phyloP scores from a whole-genome alignment of 176 grass and related monocot genomes.

The Phyllostachys edulis region DNA sequence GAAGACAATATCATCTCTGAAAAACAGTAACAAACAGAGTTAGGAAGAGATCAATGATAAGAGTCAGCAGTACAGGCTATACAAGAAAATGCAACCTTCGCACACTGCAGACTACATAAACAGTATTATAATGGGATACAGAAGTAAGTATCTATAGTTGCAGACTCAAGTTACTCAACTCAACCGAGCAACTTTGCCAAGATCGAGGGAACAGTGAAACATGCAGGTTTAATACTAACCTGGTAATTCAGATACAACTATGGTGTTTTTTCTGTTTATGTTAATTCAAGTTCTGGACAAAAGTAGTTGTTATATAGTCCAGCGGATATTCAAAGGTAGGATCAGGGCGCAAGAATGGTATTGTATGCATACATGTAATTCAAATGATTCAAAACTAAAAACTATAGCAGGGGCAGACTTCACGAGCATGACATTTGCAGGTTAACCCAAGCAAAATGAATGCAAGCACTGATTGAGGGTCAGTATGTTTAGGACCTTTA shows the following conservation, averaged over 20 bases:
- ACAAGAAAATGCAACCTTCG: conserved; percentile 9
- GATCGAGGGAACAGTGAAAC: neutral
- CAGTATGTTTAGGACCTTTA: neutral
- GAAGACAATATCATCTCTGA: conserved; percentile 97
- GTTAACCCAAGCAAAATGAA: neutral
- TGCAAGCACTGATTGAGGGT: neutral
- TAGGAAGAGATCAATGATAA: conserved; percentile 1
- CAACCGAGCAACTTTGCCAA: conserved; percentile 11
- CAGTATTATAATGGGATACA: neutral
- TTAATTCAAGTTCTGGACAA: neutral
- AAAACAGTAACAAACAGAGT: conserved; percentile 32
- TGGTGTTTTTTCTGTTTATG: neutral
- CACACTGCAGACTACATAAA: conserved; percentile 1
- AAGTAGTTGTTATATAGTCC: conserved; percentile 11
- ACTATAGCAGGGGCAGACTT: neutral
- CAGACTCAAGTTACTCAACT: neutral
- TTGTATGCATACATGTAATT: neutral
- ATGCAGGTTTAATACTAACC: neutral
- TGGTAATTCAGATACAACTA: neutral
- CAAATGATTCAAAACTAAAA: neutral
- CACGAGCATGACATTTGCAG: neutral
- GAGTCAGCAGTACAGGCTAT: neutral
- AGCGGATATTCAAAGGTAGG: neutral
- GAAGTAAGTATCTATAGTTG: conserved; percentile 3
- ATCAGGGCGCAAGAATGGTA: neutral